These are phyloP conservation scores for Rhytidhysteron rufulum DNA, from an alignment of 2,329 filamentous ascomycete species.

Conservation along the genomic window DNA sequence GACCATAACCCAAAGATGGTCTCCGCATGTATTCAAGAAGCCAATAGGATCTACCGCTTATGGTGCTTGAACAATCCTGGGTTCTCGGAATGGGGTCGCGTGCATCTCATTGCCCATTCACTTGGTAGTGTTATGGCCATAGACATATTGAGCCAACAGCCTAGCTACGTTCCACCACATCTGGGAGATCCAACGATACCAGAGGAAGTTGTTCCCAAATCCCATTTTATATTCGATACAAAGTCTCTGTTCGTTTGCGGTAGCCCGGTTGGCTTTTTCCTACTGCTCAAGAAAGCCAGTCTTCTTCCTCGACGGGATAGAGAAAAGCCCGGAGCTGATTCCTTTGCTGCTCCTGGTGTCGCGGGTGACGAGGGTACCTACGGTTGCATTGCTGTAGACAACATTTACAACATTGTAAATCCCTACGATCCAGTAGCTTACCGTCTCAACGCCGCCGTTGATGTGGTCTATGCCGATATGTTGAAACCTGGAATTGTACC, in stretches of 20 bases:
- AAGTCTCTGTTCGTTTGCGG: slow-evolving; percentile 85
- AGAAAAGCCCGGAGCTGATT: slow-evolving; percentile 70
- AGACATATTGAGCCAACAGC: slow-evolving; percentile 86
- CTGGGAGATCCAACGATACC: slow-evolving; percentile 28
- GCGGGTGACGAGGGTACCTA: slow-evolving; percentile 77
- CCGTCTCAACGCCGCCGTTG: slow-evolving; percentile 84
- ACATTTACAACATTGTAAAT: slow-evolving; percentile 90
- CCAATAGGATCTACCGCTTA: slow-evolving; percentile 89
- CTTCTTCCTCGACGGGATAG: slow-evolving; percentile 74
- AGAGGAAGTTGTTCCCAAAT: slow-evolving; percentile 47
- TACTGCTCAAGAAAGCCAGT: slow-evolving; percentile 71
- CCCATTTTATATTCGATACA: slow-evolving; percentile 83
- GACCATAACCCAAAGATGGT: slow-evolving; percentile 91
- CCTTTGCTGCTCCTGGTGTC: slow-evolving; percentile 50
- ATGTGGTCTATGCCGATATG: slow-evolving; percentile 71
- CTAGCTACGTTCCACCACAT: slow-evolving; percentile 60
- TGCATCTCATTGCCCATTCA: slow-evolving; percentile 91
- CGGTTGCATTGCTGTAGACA: slow-evolving; percentile 90
- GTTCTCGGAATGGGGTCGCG: slow-evolving; percentile 74
- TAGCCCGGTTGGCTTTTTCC: slow-evolving; percentile 87
- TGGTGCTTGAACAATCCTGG: slow-evolving; percentile 94
- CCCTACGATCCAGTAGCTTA: slow-evolving; percentile 81
- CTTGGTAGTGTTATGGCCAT: slow-evolving; percentile 92
- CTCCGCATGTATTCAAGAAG: slow-evolving; percentile 78
- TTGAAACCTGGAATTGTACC: slow-evolving; percentile 79